Percentiles rank a stretch among this genome's conserved stretches.
Evolutionary conservation across 116 monocot genomes (phyloP).

Genomic region (Cymodocea nodosa): DNA sequence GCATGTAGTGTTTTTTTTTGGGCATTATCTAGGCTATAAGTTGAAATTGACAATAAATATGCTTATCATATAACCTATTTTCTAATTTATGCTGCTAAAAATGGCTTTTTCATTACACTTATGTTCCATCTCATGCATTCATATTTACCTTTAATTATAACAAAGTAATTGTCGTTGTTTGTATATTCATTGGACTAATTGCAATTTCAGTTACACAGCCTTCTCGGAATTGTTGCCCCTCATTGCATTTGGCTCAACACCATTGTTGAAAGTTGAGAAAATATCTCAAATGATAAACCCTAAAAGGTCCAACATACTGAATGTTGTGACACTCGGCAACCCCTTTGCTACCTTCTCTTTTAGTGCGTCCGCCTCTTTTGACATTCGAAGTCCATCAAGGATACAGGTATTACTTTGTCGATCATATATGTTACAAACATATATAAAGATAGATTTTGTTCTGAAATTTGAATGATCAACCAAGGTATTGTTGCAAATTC

Average conservation of each 20-base stretch:
- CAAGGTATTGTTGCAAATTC: no score
- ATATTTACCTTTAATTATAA: no score
- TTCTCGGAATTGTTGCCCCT: conserved; percentile 86
- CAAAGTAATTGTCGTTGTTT: no score
- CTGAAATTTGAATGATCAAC: no score
- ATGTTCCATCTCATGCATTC: no score
- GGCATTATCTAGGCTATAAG: no score
- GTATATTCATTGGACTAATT: not conserved
- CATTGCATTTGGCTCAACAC: conserved; percentile 45
- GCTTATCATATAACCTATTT: no score
- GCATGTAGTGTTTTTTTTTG: no score
- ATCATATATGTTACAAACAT: not conserved
- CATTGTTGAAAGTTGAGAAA: conserved; percentile 58
- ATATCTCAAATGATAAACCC: conserved; percentile 78
- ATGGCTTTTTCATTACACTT: no score
- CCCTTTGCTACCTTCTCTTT: conserved; percentile 65
- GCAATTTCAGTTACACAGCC: conserved; percentile 69
- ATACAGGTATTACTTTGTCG: conserved; percentile 54
- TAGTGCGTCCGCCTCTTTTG: conserved; percentile 85
- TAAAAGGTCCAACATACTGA: conserved; percentile 39
- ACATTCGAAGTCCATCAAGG: conserved; percentile 78
- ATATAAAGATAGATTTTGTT: no score
- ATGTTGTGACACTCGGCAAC: conserved; percentile 48
- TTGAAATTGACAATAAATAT: no score
- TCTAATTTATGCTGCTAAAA: no score